Conservation (phyloP, 1,284 basidiomycete genomes). For the Heliocybe sulcata region DNA sequence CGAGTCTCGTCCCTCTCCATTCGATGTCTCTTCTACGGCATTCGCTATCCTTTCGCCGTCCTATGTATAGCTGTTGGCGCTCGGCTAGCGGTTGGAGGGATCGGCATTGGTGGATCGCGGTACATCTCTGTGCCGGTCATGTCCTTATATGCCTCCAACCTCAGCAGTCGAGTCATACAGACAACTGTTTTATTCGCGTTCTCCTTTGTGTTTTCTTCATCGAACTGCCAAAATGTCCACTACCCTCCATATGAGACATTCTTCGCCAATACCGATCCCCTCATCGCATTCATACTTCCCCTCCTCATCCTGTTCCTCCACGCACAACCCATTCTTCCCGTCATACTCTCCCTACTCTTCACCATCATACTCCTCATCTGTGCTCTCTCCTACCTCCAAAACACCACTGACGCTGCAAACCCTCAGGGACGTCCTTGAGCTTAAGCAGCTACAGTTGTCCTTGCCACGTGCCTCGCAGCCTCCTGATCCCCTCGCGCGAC, state of each 20-base stretch:
- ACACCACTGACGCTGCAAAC: not conserved
- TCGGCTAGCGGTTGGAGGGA: not conserved
- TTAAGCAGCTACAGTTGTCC: slow-evolving; percentile 27
- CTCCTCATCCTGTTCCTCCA: not conserved
- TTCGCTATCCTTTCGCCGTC: not conserved
- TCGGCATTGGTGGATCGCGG: not conserved
- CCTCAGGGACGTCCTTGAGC: slow-evolving; percentile 28
- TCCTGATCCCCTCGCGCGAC: slow-evolving; percentile 3
- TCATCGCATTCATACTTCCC: not conserved
- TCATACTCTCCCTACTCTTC: not conserved
- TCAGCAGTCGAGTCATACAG: not conserved
- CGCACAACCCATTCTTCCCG: not conserved
- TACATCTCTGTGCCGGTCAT: not conserved
- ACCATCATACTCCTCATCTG: not conserved
- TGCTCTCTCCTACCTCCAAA: not conserved
- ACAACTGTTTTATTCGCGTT: not conserved
- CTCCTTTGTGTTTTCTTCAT: not conserved
- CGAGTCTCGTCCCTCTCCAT: not conserved
- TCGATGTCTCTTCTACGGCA: not conserved
- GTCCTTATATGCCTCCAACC: not conserved
- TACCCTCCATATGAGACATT: not conserved
- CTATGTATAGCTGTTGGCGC: not conserved
- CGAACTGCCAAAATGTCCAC: not conserved
- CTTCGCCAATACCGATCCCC: not conserved
- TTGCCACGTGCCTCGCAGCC: slow-evolving; percentile 23